phyloP scores from a whole-genome alignment of 1,284 basidiomycete species.

The Pyrrhoderma noxium region DNA sequence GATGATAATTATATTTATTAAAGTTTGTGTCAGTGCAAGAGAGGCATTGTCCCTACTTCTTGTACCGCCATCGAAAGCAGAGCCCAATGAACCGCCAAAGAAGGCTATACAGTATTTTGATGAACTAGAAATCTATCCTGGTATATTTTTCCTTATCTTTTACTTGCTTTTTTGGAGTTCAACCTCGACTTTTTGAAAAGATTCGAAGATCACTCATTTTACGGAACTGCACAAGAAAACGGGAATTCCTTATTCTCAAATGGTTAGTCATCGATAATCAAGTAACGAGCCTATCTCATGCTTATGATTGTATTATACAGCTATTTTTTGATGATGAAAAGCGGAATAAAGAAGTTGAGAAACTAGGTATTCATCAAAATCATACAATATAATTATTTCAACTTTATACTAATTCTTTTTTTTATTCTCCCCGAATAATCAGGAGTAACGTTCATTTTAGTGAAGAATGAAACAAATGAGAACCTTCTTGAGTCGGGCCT shows the following conservation, averaged over 20 bases:
- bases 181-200: constrained; percentile 28
- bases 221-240: constrained; percentile 69
- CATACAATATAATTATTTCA: constrained; percentile 10
- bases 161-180: too few relatives aligned
- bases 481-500: constrained; percentile 56
- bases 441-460: constrained; percentile 69
- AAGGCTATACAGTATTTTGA: constrained; percentile 68
- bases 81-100: constrained; percentile 32
- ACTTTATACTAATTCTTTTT: not conserved
- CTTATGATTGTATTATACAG: constrained; percentile 29
- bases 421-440: not conserved
- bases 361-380: constrained; percentile 46
- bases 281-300: constrained; percentile 6
- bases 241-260: constrained; percentile 75
- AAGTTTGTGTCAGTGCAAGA: constrained; percentile 50
- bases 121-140: constrained; percentile 80
- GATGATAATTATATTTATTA: not conserved
- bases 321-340: constrained; percentile 81
- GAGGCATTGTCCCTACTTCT: constrained; percentile 66
- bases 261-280: constrained; percentile 53
- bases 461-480: constrained; percentile 43
- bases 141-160: constrained; percentile 27
- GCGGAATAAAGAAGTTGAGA: constrained; percentile 72
- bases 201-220: constrained; percentile 82
- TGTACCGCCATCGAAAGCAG: constrained; percentile 42